Evolutionary conservation across 75 land plant genomes (phyloP).

Genomic region (Pinus albicaulis): DNA sequence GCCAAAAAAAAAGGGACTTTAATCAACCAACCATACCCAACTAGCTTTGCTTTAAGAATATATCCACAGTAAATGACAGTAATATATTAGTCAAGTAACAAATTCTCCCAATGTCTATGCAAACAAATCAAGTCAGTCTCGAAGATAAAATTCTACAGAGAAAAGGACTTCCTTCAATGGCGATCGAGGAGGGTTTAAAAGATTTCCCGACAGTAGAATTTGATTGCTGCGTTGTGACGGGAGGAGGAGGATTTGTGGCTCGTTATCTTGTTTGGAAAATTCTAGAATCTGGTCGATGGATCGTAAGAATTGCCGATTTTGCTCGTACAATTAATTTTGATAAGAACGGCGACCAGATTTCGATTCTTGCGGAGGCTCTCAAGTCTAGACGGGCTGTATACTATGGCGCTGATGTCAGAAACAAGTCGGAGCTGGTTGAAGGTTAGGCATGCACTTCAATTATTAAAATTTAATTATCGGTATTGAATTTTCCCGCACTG

Average conservation of each 20-base stretch:
- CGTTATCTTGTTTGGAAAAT: slow-evolving; percentile 50
- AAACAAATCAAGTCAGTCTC: no score
- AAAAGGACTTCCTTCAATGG: no score
- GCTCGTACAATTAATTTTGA: slow-evolving; percentile 20
- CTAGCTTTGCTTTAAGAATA: no score
- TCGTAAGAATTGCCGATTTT: slow-evolving; percentile 65
- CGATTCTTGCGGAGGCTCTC: slow-evolving; percentile 39
- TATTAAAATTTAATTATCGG: neutral
- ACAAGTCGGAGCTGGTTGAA: slow-evolving; percentile 32
- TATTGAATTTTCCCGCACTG: no score
- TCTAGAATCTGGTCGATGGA: slow-evolving; percentile 38
- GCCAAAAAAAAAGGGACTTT: no score
- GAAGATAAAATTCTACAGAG: no score
- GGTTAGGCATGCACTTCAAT: slow-evolving; percentile 16
- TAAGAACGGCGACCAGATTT: slow-evolving; percentile 18
- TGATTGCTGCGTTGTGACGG: slow-evolving; percentile 51
- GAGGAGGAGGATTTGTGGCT: slow-evolving; percentile 63
- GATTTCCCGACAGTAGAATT: neutral
- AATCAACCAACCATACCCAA: no score
- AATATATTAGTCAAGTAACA: no score
- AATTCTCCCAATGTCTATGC: no score
- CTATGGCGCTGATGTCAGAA: slow-evolving; percentile 41
- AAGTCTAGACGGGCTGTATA: slow-evolving; percentile 37
- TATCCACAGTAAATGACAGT: no score
- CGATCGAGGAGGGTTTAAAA: no score